Base-by-base conservation (phyloP, 768 basidiomycete species). In the Lactarius trivialis region DNA sequence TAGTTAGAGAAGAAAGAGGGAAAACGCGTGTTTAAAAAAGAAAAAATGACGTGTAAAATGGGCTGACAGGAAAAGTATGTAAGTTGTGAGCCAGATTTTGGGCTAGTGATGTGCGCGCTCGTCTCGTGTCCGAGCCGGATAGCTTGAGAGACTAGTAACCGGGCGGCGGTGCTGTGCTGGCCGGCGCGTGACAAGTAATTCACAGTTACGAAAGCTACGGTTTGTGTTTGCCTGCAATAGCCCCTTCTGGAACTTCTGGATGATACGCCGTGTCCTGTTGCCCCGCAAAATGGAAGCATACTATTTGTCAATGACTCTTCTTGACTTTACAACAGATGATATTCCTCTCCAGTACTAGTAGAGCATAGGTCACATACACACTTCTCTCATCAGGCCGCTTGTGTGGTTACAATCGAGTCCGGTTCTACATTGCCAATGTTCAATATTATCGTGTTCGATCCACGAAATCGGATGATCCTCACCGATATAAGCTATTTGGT, bases 401-500 rank as follows among this genome's bases (percentile, higher is more conserved):
- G 79, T n/a, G 69, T 79, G 36, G 74, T 77, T 26, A 81, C 78
- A 43, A 68, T 56, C 41, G 71, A 60, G 69, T 81, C 79, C 21
- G 73, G 76, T 69, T 82, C 81, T 82, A 53, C 33, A 54, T 55
- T 7, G 19, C 26, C 43, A 63, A 56, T 26, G 19, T 32, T 49
- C 21, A 65, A 19, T 24, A 43, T 41, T 26, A 19, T 19, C 19
- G 45, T 28, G 32, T 30, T 26, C 28, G 26, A 39, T 51, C 30
- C 8, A 8, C 15, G 21, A 19, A 24, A 28, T 28, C 68, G 32
- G 11, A 7, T 36, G 28, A 9, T 7, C 6, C 76, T 11, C 49
- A 82, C 82, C 81, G 61, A 82, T 80, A 71, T 78, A 82, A 60
- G 76, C 74, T 61, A 82, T 77, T 56, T 73, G 55, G 54, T 69